These are phyloP conservation scores for Dysphania ambrosioides DNA, from an alignment of 148 eudicot species.

Conservation along the genomic window DNA sequence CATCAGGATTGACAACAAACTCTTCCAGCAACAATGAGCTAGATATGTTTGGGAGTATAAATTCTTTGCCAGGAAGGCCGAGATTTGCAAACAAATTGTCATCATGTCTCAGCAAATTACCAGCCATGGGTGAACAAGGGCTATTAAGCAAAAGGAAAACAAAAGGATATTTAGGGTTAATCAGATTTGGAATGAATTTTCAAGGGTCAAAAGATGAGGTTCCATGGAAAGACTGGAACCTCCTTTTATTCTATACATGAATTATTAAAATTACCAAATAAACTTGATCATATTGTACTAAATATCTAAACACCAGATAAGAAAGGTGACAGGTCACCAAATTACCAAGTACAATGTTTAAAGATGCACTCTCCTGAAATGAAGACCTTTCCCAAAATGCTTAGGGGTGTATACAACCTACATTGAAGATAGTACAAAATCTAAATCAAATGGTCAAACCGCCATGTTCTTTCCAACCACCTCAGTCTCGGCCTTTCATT, in stretches of 20 bases:
- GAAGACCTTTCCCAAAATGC: neutral
- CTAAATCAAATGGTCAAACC: neutral
- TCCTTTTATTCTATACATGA: neutral
- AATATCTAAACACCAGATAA: slow-evolving; percentile 10
- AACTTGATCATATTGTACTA: neutral
- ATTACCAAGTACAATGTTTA: slow-evolving; percentile 13
- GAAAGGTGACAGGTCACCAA: slow-evolving; percentile 2
- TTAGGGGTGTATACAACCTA: neutral
- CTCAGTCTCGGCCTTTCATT: neutral
- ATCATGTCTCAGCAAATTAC: neutral
- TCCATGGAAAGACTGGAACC: neutral
- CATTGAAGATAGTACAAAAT: neutral
- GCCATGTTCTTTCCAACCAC: neutral
- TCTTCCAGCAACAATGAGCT: slow-evolving; percentile 24
- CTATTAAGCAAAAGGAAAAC: slow-evolving; percentile 3
- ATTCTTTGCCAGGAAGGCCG: slow-evolving; percentile 22
- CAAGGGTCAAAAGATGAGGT: neutral
- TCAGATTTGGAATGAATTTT: slow-evolving; percentile 1
- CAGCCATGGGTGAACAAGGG: slow-evolving; percentile 9
- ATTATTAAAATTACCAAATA: slow-evolving; percentile 6
- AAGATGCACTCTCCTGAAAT: neutral
- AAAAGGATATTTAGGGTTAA: neutral
- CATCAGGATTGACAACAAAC: slow-evolving; percentile 10
- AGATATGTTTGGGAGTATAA: slow-evolving; percentile 25
- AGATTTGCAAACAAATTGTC: slow-evolving; percentile 15